Base-by-base conservation (phyloP, 192 early-diverging fungal species). In the Coemansia asiatica region DNA sequence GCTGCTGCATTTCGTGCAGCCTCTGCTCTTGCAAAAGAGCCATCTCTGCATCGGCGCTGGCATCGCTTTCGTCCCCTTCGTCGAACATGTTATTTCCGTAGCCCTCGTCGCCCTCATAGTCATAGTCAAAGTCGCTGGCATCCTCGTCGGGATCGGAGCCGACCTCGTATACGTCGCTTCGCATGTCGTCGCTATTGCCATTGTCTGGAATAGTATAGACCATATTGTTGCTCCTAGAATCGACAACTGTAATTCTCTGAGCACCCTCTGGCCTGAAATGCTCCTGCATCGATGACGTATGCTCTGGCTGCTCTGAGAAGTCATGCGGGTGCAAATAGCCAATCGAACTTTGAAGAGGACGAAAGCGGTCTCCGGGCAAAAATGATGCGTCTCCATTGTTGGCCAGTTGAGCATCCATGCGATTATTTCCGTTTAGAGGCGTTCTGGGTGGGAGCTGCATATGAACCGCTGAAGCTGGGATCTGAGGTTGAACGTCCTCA, bases 401-500 rank as follows among this genome's bases (percentile, higher is more conserved):
- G 40, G 40, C 40, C 40, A 44, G 40, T 25, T 40, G 35, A 46
- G 25, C 18, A n/a, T 49, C 22, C 10, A 12, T 25, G 29, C 4
- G 55, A 47, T n/a, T 46, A 27, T 53, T 27, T 9, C 16, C 13
- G 40, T 44, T 44, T 3, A 18, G 40, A 8, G 9, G 40, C 4
- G 40, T 13, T 3, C 40, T 13, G 13, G 40, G 13, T 13, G 13
- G 40, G 9, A 3, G 40, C 1, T 44, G 40, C 16, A 44, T 44
- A 3, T 10, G 13, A 16, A 15, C 40, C 9, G 5, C 16, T 13
- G 40, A 13, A 6, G 40, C 40, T 44, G 40, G 15, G 21, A 19
- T 15, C 7, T 31, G 46, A 0, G 72, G 65, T 0, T 57, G 54
- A 13, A 84, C 86, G 10, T 86, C 81, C 36, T 89, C 86, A 69